Base-by-base conservation (phyloP, 176 grass and related monocot genomes). In the Carex parvula region DNA sequence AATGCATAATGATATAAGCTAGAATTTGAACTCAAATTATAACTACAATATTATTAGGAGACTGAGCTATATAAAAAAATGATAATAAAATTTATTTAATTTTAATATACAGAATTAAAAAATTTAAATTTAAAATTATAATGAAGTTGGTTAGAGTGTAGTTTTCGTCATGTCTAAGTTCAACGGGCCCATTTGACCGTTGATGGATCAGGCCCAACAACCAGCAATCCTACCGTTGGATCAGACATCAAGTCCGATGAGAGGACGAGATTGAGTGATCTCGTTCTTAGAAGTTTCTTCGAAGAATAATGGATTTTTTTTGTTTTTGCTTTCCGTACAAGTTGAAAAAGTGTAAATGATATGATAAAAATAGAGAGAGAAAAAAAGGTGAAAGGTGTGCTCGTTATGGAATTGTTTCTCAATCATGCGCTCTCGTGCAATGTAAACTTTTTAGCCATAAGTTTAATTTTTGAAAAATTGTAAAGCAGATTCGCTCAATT, bases 131-230 rank as follows among this genome's bases (percentile, higher is more conserved):
- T 26, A 39, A 39, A 39, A 39, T 5, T 39, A 39, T 39, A 4
- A 0, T 39, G 37, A 52, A 83, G 60, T 83, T 48, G 62, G 80
- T 83, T 83, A 52, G n/a, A 67, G 61, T 54, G 80, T 68, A 53
- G 8, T 5, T 81, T 58, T 57, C 84, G 10, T 64, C 60, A 70
- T 68, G 44, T 80, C 84, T 57, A 2, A 8, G 18, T 24, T 56
- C 22, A 32, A 81, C 44, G 72, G 84, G 61, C 62, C 75, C 84
- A 67, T 81, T 86, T 85, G 84, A 86, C 73, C 58, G 32, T 86
- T 79, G 84, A 86, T 86, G 48, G 75, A 59, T 80, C 18, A 79
- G 35, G 75, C 75, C 84, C 84, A 86, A 71, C 61, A 86, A 86
- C 84, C 63, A 22, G 8, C 17, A 64, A 62, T 56, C 64, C 17